Evolutionary conservation across 2,329 filamentous ascomycete genomes (phyloP).

Genomic region (Pseudogymnoascus sp.): DNA sequence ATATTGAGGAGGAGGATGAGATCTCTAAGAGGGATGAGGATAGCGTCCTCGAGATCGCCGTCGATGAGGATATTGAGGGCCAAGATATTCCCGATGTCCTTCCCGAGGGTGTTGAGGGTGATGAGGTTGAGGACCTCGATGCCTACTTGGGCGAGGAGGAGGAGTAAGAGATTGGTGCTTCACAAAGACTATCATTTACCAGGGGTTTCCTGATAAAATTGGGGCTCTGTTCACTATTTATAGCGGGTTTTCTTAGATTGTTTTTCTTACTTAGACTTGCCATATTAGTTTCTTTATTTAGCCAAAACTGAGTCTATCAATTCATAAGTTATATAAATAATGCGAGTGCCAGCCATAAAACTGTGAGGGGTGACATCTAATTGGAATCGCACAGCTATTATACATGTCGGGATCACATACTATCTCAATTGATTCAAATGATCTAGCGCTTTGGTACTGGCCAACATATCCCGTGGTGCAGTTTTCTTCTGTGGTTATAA

Average conservation of each 20-base stretch:
- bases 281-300: background rate
- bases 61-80: background rate
- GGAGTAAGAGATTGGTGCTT: background rate
- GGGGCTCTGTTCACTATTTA: background rate
- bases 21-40: background rate
- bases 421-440: no score
- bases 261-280: background rate
- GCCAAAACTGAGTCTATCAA: background rate
- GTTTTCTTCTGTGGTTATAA: no score
- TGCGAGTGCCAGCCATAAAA: background rate
- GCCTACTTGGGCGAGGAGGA: background rate
- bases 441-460: no score
- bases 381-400: no score
- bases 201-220: background rate
- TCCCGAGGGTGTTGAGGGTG: background rate
- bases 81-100: background rate
- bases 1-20: background rate
- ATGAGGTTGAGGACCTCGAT: background rate
- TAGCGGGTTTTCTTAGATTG: background rate
- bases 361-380: no score
- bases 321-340: background rate
- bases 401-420: no score
- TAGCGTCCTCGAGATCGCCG: background rate
- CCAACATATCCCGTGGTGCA: no score
- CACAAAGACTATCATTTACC: background rate